Conservation (phyloP, 768 basidiomycete genomes). For the Agrocybe pediades region DNA sequence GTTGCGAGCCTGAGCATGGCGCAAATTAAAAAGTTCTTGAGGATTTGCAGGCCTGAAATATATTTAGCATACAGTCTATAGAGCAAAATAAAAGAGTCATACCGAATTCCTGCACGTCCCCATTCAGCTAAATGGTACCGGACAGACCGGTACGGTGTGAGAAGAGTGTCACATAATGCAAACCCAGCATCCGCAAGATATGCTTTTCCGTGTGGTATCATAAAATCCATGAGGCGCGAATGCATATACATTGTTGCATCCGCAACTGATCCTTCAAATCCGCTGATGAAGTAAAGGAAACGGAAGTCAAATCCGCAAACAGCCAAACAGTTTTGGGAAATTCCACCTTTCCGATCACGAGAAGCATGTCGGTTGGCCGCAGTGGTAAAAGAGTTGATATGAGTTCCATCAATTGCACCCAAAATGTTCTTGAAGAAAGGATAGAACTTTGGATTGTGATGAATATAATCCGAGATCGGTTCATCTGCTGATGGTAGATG, state of each 20-base stretch:
- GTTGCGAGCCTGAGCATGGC: slow-evolving; percentile 34
- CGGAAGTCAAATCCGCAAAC: slow-evolving; percentile 31
- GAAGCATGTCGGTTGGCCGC: slow-evolving; percentile 17
- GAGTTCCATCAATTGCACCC: slow-evolving; percentile 29
- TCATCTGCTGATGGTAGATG: slow-evolving; percentile 5
- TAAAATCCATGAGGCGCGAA: slow-evolving; percentile 27
- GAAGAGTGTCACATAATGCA: slow-evolving; percentile 33
- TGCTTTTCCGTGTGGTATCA: slow-evolving; percentile 31
- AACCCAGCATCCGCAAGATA: slow-evolving; percentile 27
- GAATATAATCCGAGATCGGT: not conserved
- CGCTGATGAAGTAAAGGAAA: slow-evolving; percentile 38
- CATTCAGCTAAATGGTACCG: slow-evolving; percentile 40
- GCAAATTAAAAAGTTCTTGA: slow-evolving; percentile 38
- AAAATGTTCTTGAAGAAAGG: slow-evolving; percentile 27
- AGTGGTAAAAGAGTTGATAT: slow-evolving; percentile 15
- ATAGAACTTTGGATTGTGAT: slow-evolving; percentile 20
- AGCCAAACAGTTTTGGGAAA: slow-evolving; percentile 41
- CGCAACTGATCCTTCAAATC: slow-evolving; percentile 41
- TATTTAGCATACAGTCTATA: slow-evolving; percentile 8
- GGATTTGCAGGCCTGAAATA: slow-evolving; percentile 23
- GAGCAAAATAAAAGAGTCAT: no score
- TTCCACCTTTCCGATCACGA: slow-evolving; percentile 30
- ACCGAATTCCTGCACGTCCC: slow-evolving; percentile 25
- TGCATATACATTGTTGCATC: slow-evolving; percentile 34
- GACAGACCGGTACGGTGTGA: slow-evolving; percentile 38